Percentiles rank a stretch among this genome's conserved stretches.
Evolutionary conservation across 345 rosid species (phyloP).

Genomic region (Aegle marmelos): DNA sequence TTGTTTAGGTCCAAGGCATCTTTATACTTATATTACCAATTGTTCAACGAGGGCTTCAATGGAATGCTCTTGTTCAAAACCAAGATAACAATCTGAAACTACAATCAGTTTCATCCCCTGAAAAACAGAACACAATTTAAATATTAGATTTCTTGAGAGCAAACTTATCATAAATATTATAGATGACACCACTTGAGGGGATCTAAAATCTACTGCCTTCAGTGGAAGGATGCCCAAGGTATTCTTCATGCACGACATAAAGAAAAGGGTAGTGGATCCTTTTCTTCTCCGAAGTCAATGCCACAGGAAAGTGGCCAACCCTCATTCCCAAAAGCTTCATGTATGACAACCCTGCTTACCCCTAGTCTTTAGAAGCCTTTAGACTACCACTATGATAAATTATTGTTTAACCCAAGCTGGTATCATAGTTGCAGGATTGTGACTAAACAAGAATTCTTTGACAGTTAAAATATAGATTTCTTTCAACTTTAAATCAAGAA

Average conservation of each 20-base stretch:
- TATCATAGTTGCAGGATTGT: neutral
- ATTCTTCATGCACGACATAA: neutral
- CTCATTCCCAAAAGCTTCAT: neutral
- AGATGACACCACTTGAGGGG: neutral
- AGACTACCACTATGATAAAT: neutral
- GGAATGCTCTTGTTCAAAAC: constrained; percentile 78
- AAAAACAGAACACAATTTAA: constrained; percentile 1
- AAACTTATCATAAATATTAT: neutral
- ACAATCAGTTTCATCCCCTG: constrained; percentile 76
- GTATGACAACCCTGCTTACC: neutral
- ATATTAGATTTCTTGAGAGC: neutral
- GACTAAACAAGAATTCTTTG: neutral
- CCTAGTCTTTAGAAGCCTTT: neutral
- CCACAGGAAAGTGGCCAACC: neutral
- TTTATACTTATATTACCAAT: neutral
- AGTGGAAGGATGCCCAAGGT: neutral
- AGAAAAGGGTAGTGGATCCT: neutral
- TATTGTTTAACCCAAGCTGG: neutral
- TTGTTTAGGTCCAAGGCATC: neutral
- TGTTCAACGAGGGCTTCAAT: constrained; percentile 43
- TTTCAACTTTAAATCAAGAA: neutral
- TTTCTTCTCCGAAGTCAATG: neutral
- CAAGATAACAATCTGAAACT: constrained; percentile 91
- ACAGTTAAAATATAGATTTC: neutral
- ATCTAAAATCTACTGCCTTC: neutral